These are phyloP conservation scores for Calendula officinalis DNA, from an alignment of 129 eudicot species.

Conservation along the genomic window DNA sequence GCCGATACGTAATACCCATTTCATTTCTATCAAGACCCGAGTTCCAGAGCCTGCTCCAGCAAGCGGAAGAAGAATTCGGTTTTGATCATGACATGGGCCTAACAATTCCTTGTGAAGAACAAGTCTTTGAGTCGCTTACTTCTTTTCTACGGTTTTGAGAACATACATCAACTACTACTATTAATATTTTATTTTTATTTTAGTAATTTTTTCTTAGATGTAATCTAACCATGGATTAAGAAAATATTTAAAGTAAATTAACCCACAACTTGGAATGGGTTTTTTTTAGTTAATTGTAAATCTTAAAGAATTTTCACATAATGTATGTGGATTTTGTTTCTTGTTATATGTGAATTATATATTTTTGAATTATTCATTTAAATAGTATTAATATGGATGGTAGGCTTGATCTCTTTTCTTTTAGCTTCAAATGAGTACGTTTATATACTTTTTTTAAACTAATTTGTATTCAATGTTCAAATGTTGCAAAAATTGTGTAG, in stretches of 20 bases:
- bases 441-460: no score
- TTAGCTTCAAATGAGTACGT: no score
- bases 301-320: conserved; percentile 3
- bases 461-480: no score
- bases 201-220: not conserved
- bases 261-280: conserved; percentile 27
- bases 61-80: conserved; percentile 86
- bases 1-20: conserved; percentile 71
- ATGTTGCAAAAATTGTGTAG: no score
- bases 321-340: conserved; percentile 8
- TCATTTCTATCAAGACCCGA: conserved; percentile 54
- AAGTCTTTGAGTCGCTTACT: conserved; percentile 55
- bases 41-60: conserved; percentile 59
- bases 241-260: conserved; percentile 9
- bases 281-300: conserved; percentile 27
- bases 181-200: not conserved
- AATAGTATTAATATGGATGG: not conserved
- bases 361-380: not conserved
- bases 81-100: conserved; percentile 88
- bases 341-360: not conserved
- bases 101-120: conserved; percentile 77
- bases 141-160: conserved; percentile 41
- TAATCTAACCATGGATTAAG: conserved; percentile 28
- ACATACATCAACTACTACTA: not conserved
- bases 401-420: no score